A percentile compares a stretch with the other conserved stretches of the same genome.
phyloP scores from a whole-genome alignment of 208 protist genomes.

The Acanthamoeba triangularis region DNA sequence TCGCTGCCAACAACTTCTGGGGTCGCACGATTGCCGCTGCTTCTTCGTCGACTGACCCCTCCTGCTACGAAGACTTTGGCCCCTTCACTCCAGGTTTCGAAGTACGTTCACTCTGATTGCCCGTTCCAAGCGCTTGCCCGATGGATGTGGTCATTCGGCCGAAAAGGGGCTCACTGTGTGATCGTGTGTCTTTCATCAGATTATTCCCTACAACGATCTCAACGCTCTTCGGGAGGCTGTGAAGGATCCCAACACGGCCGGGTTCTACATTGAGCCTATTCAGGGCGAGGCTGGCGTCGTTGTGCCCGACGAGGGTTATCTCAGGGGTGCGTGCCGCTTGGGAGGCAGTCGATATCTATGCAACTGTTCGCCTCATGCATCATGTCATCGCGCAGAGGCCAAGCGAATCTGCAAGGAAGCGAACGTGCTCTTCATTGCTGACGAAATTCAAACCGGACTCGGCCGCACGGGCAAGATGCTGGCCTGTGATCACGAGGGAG shows the following conservation, averaged over 20 bases:
- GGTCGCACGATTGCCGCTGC: conserved; percentile 94
- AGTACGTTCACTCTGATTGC: neutral
- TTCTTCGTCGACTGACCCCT: conserved; percentile 92
- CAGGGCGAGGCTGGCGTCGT: conserved; percentile 96
- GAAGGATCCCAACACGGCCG: conserved; percentile 84
- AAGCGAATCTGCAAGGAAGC: conserved; percentile 92
- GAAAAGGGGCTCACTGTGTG: neutral
- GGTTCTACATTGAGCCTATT: conserved; percentile 96
- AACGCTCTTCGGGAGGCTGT: conserved; percentile 67
- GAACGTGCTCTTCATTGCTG: conserved; percentile 94
- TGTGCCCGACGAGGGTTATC: conserved; percentile 93
- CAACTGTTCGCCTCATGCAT: neutral
- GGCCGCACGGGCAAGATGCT: conserved; percentile 91
- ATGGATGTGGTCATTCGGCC: neutral
- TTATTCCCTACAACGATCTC: conserved; percentile 80
- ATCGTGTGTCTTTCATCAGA: neutral
- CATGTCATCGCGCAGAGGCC: conserved; percentile 68
- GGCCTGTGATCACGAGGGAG: conserved; percentile 85
- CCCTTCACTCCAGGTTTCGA: conserved; percentile 93
- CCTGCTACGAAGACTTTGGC: conserved; percentile 89
- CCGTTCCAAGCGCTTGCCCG: neutral
- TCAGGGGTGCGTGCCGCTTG: conserved; percentile 68
- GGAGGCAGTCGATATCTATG: neutral
- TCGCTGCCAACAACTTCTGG: conserved; percentile 92
- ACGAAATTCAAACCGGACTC: conserved; percentile 92